These are phyloP conservation scores for Endothia cerciana DNA, from an alignment of 2,329 filamentous ascomycete genomes.

Conservation along the genomic window DNA sequence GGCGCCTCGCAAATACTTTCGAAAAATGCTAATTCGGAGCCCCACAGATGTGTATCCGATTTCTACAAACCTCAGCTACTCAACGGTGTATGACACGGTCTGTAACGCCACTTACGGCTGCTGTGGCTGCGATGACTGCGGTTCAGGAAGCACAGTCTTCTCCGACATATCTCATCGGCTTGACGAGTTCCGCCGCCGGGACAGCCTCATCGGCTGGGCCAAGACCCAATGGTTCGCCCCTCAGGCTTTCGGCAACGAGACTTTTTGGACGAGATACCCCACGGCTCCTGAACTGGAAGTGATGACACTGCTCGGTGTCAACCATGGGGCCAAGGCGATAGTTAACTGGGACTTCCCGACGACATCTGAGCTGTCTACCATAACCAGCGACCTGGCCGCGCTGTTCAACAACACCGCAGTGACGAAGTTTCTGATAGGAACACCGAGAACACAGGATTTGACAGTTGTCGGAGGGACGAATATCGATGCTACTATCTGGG, in stretches of 20 bases:
- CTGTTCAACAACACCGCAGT: conserved; percentile 41
- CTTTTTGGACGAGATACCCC: conserved; percentile 52
- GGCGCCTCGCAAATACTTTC: background rate
- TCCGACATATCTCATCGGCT: conserved; percentile 49
- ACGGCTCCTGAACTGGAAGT: conserved; percentile 48
- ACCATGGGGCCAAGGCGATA: conserved; percentile 54
- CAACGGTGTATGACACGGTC: conserved; percentile 47
- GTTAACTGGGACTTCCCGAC: conserved; percentile 54
- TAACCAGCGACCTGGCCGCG: conserved; percentile 44
- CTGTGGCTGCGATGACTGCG: conserved; percentile 57
- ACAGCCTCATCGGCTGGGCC: conserved; percentile 42
- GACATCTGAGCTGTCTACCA: conserved; percentile 37
- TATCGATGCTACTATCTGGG: conserved; percentile 49
- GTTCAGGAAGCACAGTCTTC: conserved; percentile 39
- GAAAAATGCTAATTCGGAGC: background rate
- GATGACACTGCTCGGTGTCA: conserved; percentile 52
- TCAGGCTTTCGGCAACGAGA: conserved; percentile 52
- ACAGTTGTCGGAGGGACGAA: conserved; percentile 31
- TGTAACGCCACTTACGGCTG: conserved; percentile 57
- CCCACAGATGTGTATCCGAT: conserved; percentile 55
- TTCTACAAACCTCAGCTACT: conserved; percentile 50
- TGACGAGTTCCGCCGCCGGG: conserved; percentile 45
- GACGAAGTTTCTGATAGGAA: conserved; percentile 43
- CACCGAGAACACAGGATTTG: conserved; percentile 34
- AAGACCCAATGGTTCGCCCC: conserved; percentile 55